These are phyloP conservation scores for Rosellinia necatrix DNA, from an alignment of 2,329 filamentous ascomycete genomes.

Conservation along the genomic window DNA sequence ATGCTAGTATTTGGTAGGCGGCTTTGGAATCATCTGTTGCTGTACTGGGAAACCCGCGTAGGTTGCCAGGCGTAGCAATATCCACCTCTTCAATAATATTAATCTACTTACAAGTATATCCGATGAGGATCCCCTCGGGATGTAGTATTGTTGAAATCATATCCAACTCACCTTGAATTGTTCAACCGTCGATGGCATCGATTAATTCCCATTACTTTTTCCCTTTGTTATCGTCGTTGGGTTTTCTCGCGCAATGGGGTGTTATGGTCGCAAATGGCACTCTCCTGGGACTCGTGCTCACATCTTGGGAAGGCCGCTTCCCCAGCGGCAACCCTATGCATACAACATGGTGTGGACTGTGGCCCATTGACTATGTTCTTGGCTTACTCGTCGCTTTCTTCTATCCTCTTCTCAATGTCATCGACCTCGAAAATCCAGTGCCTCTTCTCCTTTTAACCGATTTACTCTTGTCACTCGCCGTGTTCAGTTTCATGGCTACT, in stretches of 20 bases:
- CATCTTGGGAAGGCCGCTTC: background rate
- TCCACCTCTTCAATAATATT: background rate
- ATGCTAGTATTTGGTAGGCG: background rate
- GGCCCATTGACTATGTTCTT: conserved; percentile 3
- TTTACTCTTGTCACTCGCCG: background rate
- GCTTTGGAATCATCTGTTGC: background rate
- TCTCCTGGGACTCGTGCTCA: background rate
- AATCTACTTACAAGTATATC: background rate
- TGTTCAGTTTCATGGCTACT: background rate
- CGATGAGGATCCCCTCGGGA: background rate
- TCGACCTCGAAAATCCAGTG: background rate
- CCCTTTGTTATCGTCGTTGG: background rate
- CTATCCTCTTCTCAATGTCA: conserved; percentile 2
- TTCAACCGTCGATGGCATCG: background rate
- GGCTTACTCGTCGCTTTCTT: conserved; percentile 2
- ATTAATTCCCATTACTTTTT: background rate
- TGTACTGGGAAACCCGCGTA: background rate
- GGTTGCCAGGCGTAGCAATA: background rate
- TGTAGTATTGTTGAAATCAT: background rate
- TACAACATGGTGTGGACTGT: background rate
- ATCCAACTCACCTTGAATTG: background rate
- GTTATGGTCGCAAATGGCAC: conserved; percentile 4
- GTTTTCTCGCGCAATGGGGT: conserved; percentile 6
- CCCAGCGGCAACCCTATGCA: background rate
- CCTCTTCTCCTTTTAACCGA: conserved; percentile 2